These are phyloP conservation scores for Drechslera avenae DNA, from an alignment of 2,329 filamentous ascomycete genomes.

Conservation along the genomic window DNA sequence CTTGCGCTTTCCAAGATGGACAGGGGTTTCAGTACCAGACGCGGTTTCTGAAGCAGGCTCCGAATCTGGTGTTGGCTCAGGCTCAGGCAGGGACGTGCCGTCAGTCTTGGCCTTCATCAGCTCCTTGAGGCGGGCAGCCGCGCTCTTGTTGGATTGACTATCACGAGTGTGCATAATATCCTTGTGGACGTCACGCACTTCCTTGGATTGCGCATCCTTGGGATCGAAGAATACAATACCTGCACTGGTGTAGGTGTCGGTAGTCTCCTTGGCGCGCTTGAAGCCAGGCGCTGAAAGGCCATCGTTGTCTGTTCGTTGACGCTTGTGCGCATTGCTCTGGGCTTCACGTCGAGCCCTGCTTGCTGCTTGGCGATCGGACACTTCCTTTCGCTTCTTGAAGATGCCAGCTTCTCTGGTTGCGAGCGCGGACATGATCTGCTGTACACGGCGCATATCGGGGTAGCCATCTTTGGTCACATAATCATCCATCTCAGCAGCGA, in stretches of 20 bases:
- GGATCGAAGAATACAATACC: constrained; percentile 46
- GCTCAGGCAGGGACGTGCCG: constrained; percentile 30
- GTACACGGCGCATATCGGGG: constrained; percentile 84
- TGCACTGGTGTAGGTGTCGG: constrained; percentile 42
- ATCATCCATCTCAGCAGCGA: constrained; percentile 86
- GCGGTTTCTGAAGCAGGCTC: constrained; percentile 24
- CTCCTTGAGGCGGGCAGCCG: constrained; percentile 78
- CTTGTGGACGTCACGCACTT: constrained; percentile 68
- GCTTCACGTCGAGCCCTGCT: constrained; percentile 63
- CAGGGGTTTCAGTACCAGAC: constrained; percentile 49
- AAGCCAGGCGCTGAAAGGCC: constrained; percentile 29
- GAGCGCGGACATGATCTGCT: constrained; percentile 84
- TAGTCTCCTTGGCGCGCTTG: constrained; percentile 45
- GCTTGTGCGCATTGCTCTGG: constrained; percentile 42
- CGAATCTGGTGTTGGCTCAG: constrained; percentile 22
- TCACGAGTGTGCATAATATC: constrained; percentile 86
- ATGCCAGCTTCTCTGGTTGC: constrained; percentile 94
- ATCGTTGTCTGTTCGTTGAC: constrained; percentile 40
- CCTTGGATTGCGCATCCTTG: constrained; percentile 45
- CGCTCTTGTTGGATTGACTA: constrained; percentile 83
- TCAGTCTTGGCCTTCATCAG: constrained; percentile 65
- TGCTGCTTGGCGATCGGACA: constrained; percentile 81
- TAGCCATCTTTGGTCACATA: constrained; percentile 95
- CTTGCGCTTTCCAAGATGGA: constrained; percentile 75
- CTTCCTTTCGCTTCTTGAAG: constrained; percentile 84